phyloP scores from a whole-genome alignment of 257 asterid species.

The Marsdenia floribunda region DNA sequence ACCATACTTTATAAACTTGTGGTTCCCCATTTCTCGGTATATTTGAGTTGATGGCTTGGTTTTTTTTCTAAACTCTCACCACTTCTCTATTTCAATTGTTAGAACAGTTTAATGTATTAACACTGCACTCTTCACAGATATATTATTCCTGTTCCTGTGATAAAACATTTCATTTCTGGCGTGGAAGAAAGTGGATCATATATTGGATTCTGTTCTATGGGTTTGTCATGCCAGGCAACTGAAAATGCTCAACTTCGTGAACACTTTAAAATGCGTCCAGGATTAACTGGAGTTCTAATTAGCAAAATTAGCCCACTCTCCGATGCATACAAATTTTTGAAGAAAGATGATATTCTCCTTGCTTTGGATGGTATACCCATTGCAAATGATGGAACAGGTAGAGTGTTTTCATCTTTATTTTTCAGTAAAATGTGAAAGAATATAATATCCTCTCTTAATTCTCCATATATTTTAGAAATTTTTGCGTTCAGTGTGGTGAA shows the following conservation, averaged over 20 bases:
- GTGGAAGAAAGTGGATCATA: constrained; percentile 86
- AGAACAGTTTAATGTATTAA: not conserved
- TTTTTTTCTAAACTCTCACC: not conserved
- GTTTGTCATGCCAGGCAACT: constrained; percentile 89
- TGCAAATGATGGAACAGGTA: constrained; percentile 98
- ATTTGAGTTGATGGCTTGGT: not conserved
- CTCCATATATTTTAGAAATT: not conserved
- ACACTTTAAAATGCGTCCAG: constrained; percentile 64
- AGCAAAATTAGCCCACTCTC: constrained; percentile 79
- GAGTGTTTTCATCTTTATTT: not conserved
- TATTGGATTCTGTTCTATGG: constrained; percentile 90
- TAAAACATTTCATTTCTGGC: constrained; percentile 78
- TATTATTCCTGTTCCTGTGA: constrained; percentile 92
- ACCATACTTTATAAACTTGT: not conserved
- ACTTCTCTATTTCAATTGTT: not conserved
- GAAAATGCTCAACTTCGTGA: constrained; percentile 81
- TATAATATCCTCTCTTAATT: not conserved
- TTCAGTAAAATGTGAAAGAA: not conserved
- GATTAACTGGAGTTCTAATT: constrained; percentile 78
- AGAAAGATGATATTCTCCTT: constrained; percentile 78
- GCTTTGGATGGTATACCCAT: constrained; percentile 85
- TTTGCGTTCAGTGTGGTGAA: not conserved
- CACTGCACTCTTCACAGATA: constrained; percentile 42
- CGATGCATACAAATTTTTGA: constrained; percentile 56
- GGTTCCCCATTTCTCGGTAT: not conserved